Percentiles rank a stretch among this genome's conserved stretches.
Conservation (phyloP, 2,329 filamentous ascomycete genomes). For the Cercospora zeina region DNA sequence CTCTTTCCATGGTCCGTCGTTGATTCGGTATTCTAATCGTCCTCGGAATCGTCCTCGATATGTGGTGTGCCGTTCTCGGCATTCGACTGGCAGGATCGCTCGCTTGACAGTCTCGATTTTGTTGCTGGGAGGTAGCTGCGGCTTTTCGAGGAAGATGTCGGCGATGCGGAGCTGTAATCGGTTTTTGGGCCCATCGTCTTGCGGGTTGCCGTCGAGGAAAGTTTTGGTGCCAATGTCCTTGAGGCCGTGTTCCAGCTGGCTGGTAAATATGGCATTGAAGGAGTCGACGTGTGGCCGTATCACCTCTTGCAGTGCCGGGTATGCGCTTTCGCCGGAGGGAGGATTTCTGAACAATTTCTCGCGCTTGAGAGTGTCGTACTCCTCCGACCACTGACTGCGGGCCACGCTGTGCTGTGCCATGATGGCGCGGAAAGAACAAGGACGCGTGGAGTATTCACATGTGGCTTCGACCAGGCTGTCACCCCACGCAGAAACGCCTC, state of each 20-base stretch:
- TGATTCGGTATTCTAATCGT: slow-evolving; percentile 81
- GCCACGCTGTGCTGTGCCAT: slow-evolving; percentile 16
- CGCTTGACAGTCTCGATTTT: slow-evolving; percentile 77
- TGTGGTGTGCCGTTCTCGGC: slow-evolving; percentile 86
- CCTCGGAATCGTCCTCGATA: slow-evolving; percentile 86
- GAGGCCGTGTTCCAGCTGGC: slow-evolving; percentile 71
- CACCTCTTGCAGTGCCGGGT: slow-evolving; percentile 81
- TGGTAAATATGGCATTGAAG: slow-evolving; percentile 87
- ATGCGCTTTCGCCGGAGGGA: slow-evolving; percentile 82
- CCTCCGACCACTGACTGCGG: slow-evolving; percentile 68
- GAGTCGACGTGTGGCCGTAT: slow-evolving; percentile 91
- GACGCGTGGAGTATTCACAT: neutral
- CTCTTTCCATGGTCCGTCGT: slow-evolving; percentile 80
- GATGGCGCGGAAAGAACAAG: neutral
- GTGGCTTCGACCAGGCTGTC: neutral
- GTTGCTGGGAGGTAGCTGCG: slow-evolving; percentile 75
- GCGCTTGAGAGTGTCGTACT: slow-evolving; percentile 81
- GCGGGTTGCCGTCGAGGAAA: slow-evolving; percentile 71
- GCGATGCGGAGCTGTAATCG: slow-evolving; percentile 75
- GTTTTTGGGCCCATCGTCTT: slow-evolving; percentile 62
- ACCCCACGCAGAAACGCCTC: slow-evolving; percentile 4
- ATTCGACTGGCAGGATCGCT: slow-evolving; percentile 88
- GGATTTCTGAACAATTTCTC: slow-evolving; percentile 88
- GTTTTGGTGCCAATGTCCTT: slow-evolving; percentile 87
- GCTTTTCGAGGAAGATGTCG: slow-evolving; percentile 79